phyloP scores from a whole-genome alignment of 805 yeast species.

The Candida bentonensis region DNA sequence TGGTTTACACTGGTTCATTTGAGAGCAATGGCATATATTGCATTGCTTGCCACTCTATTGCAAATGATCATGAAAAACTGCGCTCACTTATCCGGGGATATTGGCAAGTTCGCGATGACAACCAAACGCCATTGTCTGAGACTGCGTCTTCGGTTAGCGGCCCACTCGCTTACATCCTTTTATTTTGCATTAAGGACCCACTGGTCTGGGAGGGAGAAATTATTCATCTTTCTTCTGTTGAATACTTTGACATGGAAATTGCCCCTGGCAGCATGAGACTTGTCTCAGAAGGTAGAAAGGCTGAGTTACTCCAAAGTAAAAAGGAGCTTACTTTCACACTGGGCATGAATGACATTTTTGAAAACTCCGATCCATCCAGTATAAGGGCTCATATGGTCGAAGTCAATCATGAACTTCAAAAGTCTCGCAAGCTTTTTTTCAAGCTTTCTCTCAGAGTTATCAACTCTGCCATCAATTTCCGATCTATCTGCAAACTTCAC shows the following conservation, averaged over 20 bases:
- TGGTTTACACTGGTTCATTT: conserved; percentile 58
- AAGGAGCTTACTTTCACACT: conserved; percentile 43
- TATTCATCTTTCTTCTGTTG: conserved; percentile 30
- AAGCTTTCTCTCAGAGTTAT: conserved; percentile 53
- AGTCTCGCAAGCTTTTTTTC: conserved; percentile 52
- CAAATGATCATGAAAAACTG: conserved; percentile 23
- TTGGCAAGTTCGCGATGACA: conserved; percentile 13
- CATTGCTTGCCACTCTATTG: conserved; percentile 54
- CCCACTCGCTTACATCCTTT: not conserved
- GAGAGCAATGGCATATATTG: conserved; percentile 69
- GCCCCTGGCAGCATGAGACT: conserved; percentile 54
- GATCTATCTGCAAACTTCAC: conserved; percentile 40
- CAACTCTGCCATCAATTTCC: conserved; percentile 39
- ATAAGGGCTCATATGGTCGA: conserved; percentile 52
- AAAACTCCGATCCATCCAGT: conserved; percentile 36
- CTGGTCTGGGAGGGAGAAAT: conserved; percentile 83
- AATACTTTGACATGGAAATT: conserved; percentile 31
- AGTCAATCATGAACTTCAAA: conserved; percentile 59
- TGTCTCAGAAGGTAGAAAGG: conserved; percentile 56
- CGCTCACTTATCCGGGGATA: conserved; percentile 19
- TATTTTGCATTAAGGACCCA: conserved; percentile 64
- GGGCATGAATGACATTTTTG: conserved; percentile 33
- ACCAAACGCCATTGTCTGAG: not conserved
- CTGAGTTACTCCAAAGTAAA: conserved; percentile 39
- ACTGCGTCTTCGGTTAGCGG: not conserved